Percentiles rank a stretch among this genome's conserved stretches.
Conservation (phyloP, 176 grass and related monocot genomes). For the Oryza meyeriana region DNA sequence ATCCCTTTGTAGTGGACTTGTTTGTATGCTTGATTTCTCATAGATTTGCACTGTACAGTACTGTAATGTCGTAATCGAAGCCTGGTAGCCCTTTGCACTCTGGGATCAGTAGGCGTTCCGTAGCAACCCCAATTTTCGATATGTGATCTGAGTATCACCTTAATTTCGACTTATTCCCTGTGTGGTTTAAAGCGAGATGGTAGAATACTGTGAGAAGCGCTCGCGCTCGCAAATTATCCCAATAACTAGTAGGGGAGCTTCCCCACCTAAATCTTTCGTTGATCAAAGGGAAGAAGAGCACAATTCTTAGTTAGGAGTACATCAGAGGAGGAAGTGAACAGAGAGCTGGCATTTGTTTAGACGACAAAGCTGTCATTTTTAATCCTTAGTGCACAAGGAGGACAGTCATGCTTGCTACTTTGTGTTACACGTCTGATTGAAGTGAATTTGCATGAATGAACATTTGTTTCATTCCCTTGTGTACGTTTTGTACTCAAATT, state of each 20-base stretch:
- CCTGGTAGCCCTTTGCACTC: not conserved
- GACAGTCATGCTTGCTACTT: not conserved
- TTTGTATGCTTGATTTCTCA: not conserved
- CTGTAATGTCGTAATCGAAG: not conserved
- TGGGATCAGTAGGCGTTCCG: not conserved
- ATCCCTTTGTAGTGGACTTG: too few relatives aligned
- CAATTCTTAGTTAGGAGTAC: not conserved
- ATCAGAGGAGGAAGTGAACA: not conserved
- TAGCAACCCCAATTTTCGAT: not conserved
- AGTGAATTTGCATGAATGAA: not conserved
- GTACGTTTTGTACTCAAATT: not conserved
- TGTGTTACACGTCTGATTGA: not conserved
- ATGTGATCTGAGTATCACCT: not conserved
- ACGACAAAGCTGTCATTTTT: too few relatives aligned
- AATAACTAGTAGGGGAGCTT: not conserved
- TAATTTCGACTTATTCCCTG: not conserved
- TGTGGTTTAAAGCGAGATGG: not conserved
- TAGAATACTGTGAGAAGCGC: not conserved
- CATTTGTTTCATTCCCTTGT: not conserved
- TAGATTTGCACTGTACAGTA: not conserved
- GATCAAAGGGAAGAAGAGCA: not conserved
- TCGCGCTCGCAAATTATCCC: not conserved
- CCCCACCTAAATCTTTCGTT: not conserved
- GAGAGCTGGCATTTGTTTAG: not conserved
- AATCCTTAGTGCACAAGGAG: not conserved